Percentiles rank a stretch among this genome's conserved stretches.
Conservation (phyloP, 2,329 filamentous ascomycete genomes). For the Cylindrodendrum hubeiense region DNA sequence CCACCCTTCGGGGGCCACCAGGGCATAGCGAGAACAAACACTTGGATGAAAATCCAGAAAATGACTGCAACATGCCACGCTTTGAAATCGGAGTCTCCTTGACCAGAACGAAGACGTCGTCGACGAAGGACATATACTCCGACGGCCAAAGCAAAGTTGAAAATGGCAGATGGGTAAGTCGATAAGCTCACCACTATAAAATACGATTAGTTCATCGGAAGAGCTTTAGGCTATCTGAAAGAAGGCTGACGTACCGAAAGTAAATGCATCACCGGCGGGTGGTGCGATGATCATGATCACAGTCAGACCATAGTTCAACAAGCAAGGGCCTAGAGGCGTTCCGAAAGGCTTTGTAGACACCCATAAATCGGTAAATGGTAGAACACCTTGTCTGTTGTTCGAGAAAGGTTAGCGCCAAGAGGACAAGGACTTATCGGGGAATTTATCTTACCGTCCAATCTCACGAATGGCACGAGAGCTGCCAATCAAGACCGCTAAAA, state of each 20-base stretch:
- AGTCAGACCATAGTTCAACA: constrained; percentile 68
- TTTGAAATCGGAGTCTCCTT: constrained; percentile 64
- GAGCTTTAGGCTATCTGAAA: fast-evolving
- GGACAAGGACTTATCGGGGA: no score
- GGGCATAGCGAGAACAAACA: constrained; percentile 76
- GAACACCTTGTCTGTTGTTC: constrained; percentile 64
- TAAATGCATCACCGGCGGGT: constrained; percentile 74
- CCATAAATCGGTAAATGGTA: constrained; percentile 71
- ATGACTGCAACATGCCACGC: constrained; percentile 70
- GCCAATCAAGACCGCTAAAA: constrained; percentile 67
- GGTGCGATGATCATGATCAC: constrained; percentile 70
- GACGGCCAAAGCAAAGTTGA: constrained; percentile 67
- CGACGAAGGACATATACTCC: constrained; percentile 70
- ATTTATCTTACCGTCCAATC: constrained; percentile 59
- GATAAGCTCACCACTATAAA: constrained; percentile 67
- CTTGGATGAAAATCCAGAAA: constrained; percentile 70
- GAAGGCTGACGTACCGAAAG: constrained; percentile 59
- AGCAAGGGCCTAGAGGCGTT: constrained; percentile 70
- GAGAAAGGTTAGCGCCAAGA: neutral
- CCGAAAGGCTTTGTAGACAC: constrained; percentile 72
- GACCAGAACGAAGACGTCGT: constrained; percentile 63
- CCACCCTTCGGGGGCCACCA: constrained; percentile 77
- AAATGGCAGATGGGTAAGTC: constrained; percentile 69
- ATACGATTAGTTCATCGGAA: neutral
- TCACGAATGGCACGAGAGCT: constrained; percentile 69